These are phyloP conservation scores for Rhododendron williamsianum DNA, from an alignment of 148 eudicot genomes.

Conservation along the genomic window DNA sequence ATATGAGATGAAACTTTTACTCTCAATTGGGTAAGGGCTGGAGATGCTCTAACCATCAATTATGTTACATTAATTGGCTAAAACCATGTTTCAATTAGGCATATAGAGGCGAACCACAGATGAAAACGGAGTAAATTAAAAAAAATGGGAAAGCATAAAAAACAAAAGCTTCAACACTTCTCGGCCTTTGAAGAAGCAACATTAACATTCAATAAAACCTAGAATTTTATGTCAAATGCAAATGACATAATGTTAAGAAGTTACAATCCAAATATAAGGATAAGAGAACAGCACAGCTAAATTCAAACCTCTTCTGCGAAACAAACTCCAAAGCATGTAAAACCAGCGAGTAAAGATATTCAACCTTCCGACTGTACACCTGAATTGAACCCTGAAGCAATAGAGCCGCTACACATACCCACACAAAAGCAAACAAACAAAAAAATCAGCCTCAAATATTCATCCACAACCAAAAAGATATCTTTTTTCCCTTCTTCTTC, in stretches of 20 bases:
- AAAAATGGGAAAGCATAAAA: neutral
- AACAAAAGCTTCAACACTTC: neutral
- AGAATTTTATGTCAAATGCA: neutral
- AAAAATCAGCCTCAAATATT: neutral
- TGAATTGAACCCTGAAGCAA: conserved; percentile 84
- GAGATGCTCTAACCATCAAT: neutral
- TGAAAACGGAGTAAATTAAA: neutral
- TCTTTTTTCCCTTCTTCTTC: neutral
- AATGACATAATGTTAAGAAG: neutral
- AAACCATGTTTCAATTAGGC: neutral
- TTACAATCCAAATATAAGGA: neutral
- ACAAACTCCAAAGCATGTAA: conserved; percentile 75
- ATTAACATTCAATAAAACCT: neutral
- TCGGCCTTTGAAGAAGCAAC: neutral
- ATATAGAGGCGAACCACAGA: neutral
- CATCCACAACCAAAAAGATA: neutral
- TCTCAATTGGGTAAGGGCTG: neutral
- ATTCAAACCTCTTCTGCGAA: conserved; percentile 59
- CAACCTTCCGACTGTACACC: conserved; percentile 90
- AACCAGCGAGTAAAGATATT: conserved; percentile 83
- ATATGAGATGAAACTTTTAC: no score
- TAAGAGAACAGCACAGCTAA: neutral
- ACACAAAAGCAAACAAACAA: neutral
- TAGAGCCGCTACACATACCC: conserved; percentile 66
- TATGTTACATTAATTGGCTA: neutral